These are phyloP conservation scores for Podaxis pistillaris DNA, from an alignment of 768 basidiomycete genomes.

Conservation along the genomic window DNA sequence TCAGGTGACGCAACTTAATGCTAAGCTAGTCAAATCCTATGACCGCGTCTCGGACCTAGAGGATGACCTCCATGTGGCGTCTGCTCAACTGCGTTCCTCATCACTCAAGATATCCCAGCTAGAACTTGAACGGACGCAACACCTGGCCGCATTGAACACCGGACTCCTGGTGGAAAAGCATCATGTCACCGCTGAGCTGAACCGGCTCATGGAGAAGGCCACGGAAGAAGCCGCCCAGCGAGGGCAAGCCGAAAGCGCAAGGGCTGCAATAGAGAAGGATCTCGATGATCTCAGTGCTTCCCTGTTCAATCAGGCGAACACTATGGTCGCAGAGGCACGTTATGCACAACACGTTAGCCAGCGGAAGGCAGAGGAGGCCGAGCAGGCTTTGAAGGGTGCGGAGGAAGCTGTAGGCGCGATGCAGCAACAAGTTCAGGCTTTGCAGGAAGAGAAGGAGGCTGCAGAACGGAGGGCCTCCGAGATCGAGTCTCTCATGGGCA, in stretches of 20 bases:
- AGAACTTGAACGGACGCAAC: slow-evolving; percentile 82
- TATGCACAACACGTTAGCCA: slow-evolving; percentile 63
- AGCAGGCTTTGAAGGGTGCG: slow-evolving; percentile 74
- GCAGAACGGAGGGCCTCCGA: slow-evolving; percentile 52
- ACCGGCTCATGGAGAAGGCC: slow-evolving; percentile 90
- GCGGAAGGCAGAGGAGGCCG: slow-evolving; percentile 72
- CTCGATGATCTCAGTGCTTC: slow-evolving; percentile 90
- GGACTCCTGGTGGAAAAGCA: slow-evolving; percentile 90
- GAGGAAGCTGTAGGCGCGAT: slow-evolving; percentile 84
- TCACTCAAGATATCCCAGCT: slow-evolving; percentile 73
- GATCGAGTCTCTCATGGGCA: slow-evolving; percentile 54
- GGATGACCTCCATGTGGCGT: slow-evolving; percentile 75
- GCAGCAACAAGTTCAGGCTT: slow-evolving; percentile 80
- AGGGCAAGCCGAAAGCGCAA: slow-evolving; percentile 86
- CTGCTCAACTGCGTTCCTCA: slow-evolving; percentile 55
- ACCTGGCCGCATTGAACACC: slow-evolving; percentile 86
- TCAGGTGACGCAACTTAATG: slow-evolving; percentile 88
- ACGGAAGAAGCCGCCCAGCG: slow-evolving; percentile 91
- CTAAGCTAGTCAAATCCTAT: slow-evolving; percentile 90
- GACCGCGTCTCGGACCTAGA: slow-evolving; percentile 92
- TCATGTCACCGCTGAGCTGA: slow-evolving; percentile 89
- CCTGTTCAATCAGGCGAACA: slow-evolving; percentile 91
- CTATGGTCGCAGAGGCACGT: slow-evolving; percentile 96
- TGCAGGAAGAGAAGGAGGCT: slow-evolving; percentile 66
- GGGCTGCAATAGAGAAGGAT: slow-evolving; percentile 85